Evolutionary conservation across 768 basidiomycete species (phyloP), one percentile per base, ranked within the genome.

Genomic region (Melanogaster broomeanus): DNA sequence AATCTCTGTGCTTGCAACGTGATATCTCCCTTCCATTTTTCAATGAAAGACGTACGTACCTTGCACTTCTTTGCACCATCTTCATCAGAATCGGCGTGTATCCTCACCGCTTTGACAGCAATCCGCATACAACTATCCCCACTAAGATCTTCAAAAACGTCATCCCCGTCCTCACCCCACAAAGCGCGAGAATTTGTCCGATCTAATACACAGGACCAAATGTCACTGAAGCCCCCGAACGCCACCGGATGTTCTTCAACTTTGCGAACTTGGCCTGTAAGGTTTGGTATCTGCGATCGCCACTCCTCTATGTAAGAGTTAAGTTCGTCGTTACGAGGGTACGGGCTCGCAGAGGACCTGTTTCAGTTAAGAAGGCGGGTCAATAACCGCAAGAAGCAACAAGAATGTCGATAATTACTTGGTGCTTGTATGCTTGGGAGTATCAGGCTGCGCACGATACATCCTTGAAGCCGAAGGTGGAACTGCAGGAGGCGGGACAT

Each of bases 1-100:
- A 62, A 35, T 21, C 59, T 34, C 61, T 62, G 27, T 28, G 8
- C 18, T 37, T 16, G n/a, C 4, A 37, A 7, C 8, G 35, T 37
- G 16, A 37, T 8, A n/a, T 37, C 35, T 37, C n/a, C 18, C 16
- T 37, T 7, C 4, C 4, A 37, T 6, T 18, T n/a, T 4, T 18
- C 16, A 3, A 4, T 18, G 35, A 10, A 18, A n/a, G 35, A n/a
- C 35, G 7, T 37, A n/a, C 35, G 7, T 37, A 37, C 35, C 35
- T 37, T 37, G 35, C 35, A 37, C 35, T 37, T 37, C 18, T 11
- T 37, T 37, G 16, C 35, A 6, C 15, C 18, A 4, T 37, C 35
- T 37, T 45, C 43, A n/a, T 30, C 43, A 30, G 13, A 18, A n/a
- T 11, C 18, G 16, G 31, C 43, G 6, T 45, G 27, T 19, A 31